These are phyloP conservation scores for Streptanthus diversifolius DNA, from an alignment of 345 rosid species.

Conservation along the genomic window DNA sequence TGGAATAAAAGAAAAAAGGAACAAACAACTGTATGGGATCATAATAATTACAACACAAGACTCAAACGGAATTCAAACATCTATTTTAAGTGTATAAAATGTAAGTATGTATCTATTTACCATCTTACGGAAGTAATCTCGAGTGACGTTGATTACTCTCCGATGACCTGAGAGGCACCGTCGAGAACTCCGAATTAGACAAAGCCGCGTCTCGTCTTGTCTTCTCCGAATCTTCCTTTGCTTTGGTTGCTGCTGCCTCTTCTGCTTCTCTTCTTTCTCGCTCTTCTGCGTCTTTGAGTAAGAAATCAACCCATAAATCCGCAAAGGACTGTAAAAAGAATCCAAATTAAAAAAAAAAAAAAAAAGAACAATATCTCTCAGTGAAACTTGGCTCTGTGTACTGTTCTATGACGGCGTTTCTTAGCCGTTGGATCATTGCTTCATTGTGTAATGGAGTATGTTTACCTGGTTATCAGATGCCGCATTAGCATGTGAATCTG, in stretches of 20 bases:
- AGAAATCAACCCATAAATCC: slow-evolving; percentile 96
- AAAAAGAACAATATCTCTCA: neutral
- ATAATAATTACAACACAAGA: slow-evolving; percentile 26
- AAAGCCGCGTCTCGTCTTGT: slow-evolving; percentile 43
- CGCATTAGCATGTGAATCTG: slow-evolving; percentile 45
- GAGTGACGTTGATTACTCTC: slow-evolving; percentile 48
- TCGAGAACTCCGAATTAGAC: slow-evolving; percentile 68
- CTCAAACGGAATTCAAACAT: neutral
- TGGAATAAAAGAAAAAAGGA: neutral
- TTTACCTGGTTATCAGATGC: slow-evolving; percentile 72
- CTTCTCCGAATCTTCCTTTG: slow-evolving; percentile 30
- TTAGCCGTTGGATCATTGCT: neutral
- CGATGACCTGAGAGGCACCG: slow-evolving; percentile 61
- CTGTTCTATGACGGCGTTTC: neutral
- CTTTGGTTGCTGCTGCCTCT: slow-evolving; percentile 35
- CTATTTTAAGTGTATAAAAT: neutral
- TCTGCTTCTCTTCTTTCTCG: slow-evolving; percentile 63
- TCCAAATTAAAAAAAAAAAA: too few species aligned
- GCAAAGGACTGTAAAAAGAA: slow-evolving; percentile 67
- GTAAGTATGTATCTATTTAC: slow-evolving; percentile 11
- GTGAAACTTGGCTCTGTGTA: slow-evolving; percentile 3
- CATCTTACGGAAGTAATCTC: slow-evolving; percentile 34
- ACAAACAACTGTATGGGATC: slow-evolving; percentile 1
- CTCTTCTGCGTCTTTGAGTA: slow-evolving; percentile 82
- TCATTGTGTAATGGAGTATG: neutral